Conservation (phyloP, 371 early-diverging fungal genomes). For the Paraphysoderma sedebokerense region DNA sequence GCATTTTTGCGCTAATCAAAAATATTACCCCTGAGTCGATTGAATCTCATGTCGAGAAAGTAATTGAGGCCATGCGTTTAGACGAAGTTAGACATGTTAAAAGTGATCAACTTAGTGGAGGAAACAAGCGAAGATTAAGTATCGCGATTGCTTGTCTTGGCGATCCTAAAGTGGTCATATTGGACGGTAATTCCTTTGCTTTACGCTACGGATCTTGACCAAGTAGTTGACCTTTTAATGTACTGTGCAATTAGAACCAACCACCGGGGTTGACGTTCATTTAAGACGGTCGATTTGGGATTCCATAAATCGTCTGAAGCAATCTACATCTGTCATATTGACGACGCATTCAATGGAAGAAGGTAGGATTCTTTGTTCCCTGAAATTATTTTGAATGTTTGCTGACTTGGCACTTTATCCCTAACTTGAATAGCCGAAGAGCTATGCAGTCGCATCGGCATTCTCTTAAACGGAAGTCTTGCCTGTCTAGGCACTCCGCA, state of each 20-base stretch:
- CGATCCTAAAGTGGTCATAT: constrained; percentile 29
- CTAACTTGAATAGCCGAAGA: constrained; percentile 14
- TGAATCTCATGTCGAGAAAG: constrained; percentile 6
- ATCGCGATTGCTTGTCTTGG: constrained; percentile 40
- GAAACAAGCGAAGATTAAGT: constrained; percentile 42
- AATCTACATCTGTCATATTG: constrained; percentile 17
- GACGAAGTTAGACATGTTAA: constrained; percentile 8
- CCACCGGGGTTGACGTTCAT: constrained; percentile 29
- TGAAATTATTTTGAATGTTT: background rate
- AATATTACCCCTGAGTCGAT: constrained; percentile 11
- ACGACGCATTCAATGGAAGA: constrained; percentile 24
- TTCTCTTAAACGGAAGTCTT: constrained; percentile 26
- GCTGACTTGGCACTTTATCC: constrained; percentile 4
- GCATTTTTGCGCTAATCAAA: constrained; percentile 23
- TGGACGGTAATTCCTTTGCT: constrained; percentile 24
- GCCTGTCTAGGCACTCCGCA: constrained; percentile 24
- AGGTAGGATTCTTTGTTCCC: constrained; percentile 15
- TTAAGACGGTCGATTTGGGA: constrained; percentile 25
- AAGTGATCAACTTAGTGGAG: constrained; percentile 26
- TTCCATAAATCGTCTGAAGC: constrained; percentile 19
- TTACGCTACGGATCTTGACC: too few relatives aligned
- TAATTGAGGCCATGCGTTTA: constrained; percentile 17
- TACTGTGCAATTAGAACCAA: constrained; percentile 21
- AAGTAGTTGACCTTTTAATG: too few relatives aligned
- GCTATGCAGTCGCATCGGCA: constrained; percentile 24